phyloP scores from a whole-genome alignment of 768 basidiomycete genomes.

The Suillus subaureus region DNA sequence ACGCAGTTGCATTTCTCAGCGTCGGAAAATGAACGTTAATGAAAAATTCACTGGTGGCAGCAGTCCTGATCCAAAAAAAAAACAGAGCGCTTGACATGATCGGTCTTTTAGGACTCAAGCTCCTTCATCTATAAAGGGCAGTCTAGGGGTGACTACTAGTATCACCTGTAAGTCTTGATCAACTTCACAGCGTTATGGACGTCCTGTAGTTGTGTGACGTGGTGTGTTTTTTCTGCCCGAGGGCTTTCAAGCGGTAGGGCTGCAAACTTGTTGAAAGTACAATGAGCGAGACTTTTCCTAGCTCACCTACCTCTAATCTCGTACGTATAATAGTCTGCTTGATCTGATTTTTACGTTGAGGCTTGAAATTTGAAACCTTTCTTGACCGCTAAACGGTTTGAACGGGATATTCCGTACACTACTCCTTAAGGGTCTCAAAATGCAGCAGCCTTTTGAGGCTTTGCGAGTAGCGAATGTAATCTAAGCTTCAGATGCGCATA shows the following conservation, averaged over 20 bases:
- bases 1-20: not conserved
- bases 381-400: not conserved
- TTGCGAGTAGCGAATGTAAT: not conserved
- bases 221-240: not conserved
- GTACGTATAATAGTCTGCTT: not conserved
- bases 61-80: not conserved
- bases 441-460: not conserved
- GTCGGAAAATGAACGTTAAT: constrained; percentile 3
- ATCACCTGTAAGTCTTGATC: too few species aligned
- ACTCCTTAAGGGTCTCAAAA: not conserved
- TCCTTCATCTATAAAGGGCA: too few species aligned
- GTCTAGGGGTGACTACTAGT: too few species aligned
- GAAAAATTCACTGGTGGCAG: not conserved
- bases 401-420: not conserved
- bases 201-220: not conserved
- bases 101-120: not conserved
- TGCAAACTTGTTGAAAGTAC: not conserved
- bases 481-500: constrained; percentile 3
- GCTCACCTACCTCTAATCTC: not conserved
- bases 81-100: not conserved
- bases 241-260: not conserved
- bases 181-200: not conserved
- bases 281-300: not conserved
- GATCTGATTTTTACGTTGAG: not conserved
- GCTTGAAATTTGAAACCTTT: not conserved